Evolutionary conservation across 345 rosid species (phyloP).

Genomic region (Acer campestre): DNA sequence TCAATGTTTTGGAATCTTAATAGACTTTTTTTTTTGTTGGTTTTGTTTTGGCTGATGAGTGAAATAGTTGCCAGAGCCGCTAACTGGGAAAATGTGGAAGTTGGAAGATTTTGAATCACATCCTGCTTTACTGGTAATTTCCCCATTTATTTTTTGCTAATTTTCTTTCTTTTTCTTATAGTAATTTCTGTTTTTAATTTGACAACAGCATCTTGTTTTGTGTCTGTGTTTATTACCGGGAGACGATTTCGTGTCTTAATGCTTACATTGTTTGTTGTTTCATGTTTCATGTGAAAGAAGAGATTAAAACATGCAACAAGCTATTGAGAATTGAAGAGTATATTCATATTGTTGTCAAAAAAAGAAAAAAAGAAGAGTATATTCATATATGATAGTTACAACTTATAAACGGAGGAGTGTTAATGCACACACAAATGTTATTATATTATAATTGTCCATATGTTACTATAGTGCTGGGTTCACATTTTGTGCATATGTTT

Average conservation of each 20-base stretch:
- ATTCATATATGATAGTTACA: background rate
- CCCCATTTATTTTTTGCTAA: background rate
- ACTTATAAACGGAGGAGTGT: background rate
- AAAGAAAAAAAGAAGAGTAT: background rate
- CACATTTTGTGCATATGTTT: no score
- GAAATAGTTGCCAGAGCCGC: slow-evolving; percentile 72
- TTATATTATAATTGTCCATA: background rate
- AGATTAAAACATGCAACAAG: background rate
- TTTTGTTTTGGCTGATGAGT: slow-evolving; percentile 2
- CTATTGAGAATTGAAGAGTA: background rate
- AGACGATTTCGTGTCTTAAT: background rate
- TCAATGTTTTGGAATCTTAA: background rate
- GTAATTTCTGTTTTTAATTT: background rate
- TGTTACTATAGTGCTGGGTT: background rate
- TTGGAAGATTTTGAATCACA: slow-evolving; percentile 83
- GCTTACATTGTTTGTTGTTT: background rate
- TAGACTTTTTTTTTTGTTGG: background rate
- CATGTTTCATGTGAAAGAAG: background rate
- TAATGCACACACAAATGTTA: no score
- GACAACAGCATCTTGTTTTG: background rate
- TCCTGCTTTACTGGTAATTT: slow-evolving; percentile 70
- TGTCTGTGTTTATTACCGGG: no score
- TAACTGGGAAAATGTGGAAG: slow-evolving; percentile 76
- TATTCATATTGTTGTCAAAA: no score
- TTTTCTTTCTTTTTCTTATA: slow-evolving; percentile 11